Evolutionary conservation across 1,284 basidiomycete species (phyloP).

Genomic region (Pholiota adiposa): DNA sequence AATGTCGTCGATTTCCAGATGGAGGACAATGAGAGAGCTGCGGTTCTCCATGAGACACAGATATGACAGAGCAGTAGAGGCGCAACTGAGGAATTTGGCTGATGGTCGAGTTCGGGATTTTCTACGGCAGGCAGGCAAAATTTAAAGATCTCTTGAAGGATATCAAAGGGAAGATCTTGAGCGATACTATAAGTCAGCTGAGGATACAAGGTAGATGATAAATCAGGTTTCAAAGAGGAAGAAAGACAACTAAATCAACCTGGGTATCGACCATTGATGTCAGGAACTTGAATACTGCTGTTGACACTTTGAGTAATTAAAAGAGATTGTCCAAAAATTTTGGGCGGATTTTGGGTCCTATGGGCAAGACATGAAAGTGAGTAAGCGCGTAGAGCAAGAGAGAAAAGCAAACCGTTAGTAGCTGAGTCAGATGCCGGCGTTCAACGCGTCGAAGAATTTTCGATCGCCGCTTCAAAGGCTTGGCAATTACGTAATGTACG

Average conservation of each 20-base stretch:
- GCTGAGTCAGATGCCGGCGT: no score
- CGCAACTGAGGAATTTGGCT: neutral
- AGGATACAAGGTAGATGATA: neutral
- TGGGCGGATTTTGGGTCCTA: no score
- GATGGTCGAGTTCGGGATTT: neutral
- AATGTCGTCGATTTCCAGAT: slow-evolving; percentile 7
- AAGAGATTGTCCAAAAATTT: no score
- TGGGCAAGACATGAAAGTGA: no score
- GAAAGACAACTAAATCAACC: neutral
- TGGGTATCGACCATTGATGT: neutral
- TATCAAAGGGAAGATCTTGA: slow-evolving; percentile 11
- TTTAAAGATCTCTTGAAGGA: slow-evolving; percentile 10
- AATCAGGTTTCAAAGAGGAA: no score
- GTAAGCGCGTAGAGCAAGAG: no score
- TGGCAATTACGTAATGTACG: no score
- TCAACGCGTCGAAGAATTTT: no score
- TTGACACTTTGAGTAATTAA: no score
- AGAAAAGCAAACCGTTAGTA: no score
- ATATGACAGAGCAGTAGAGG: slow-evolving; percentile 12
- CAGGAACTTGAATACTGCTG: no score
- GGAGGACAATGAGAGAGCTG: neutral
- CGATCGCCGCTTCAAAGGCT: no score
- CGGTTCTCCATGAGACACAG: slow-evolving; percentile 7
- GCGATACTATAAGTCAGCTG: neutral
- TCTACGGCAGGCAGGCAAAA: neutral